Evolutionary conservation across 1,284 basidiomycete genomes (phyloP).

Genomic region (Ceratobasidium sp.): DNA sequence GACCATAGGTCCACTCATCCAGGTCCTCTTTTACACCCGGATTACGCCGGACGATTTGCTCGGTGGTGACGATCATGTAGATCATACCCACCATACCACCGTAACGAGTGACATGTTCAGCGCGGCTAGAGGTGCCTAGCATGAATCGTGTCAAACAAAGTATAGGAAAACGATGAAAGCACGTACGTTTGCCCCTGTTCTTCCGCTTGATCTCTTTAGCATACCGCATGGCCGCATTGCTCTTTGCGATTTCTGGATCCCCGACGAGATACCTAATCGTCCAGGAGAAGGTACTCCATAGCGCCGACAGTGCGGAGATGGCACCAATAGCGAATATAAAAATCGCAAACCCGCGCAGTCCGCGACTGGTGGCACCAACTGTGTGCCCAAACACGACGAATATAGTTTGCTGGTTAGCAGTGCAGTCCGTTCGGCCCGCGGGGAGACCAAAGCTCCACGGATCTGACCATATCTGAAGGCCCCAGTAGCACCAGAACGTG

Average conservation of each 20-base stretch:
- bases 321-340: conserved; percentile 33
- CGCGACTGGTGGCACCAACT: conserved; percentile 12
- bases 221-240: conserved; percentile 13
- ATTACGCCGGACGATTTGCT: conserved; percentile 32
- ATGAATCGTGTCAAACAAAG: background rate
- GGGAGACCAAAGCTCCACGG: conserved; percentile 31
- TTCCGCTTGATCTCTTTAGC: conserved; percentile 20
- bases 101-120: conserved; percentile 30
- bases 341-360: conserved; percentile 38
- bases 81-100: conserved; percentile 36
- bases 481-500: conserved; percentile 42
- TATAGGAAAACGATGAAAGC: background rate
- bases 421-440: background rate
- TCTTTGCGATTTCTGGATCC: background rate
- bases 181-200: background rate
- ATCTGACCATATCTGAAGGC: conserved; percentile 36
- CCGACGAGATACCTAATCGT: background rate
- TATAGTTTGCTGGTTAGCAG: background rate
- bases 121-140: background rate
- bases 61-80: conserved; percentile 44
- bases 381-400: conserved; percentile 40
- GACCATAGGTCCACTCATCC: conserved; percentile 21
- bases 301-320: conserved; percentile 7
- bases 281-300: conserved; percentile 18
- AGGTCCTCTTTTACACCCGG: background rate